Evolutionary conservation across 176 grass and related monocot genomes (phyloP), one percentile per base, ranked within the genome.

Genomic region (Cenchrus americanus): DNA sequence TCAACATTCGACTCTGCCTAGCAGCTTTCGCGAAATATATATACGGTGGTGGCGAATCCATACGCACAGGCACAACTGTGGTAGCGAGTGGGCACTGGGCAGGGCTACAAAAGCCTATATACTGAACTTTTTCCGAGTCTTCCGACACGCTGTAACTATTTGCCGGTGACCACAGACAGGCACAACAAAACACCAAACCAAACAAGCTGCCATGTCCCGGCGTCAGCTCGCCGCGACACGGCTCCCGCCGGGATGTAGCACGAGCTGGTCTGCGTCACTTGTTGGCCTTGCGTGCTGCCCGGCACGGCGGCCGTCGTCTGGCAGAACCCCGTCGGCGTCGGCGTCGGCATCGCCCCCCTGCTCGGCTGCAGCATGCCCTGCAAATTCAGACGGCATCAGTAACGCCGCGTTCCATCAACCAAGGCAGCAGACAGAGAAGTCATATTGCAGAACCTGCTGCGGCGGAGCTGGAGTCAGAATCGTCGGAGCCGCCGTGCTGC

Each of bases 161-260:
- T 75, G 54, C 14, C 14, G 17, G 14, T 43, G 14, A 63, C 19
- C 75, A 62, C 80, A 14, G 54, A 44, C 52, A 84, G 14, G 24
- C 71, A 77, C 37, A 88, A 59, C 30, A 78, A 73, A 61, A 79
- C 27, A 49, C 67, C 79, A 12, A 83, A 54, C 73, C 69, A 92
- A 15, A 80, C 46, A 17, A 86, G 62, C 51, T 19, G 82, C 40
- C 1, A 49, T 3, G 74, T 23, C 52, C 10, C 53, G 53, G 59
- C 19, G 5, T 68, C 47, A 62, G 55, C 41, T 72, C 51, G 71
- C 58, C 2, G 54, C 5, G 83, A 52, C 27, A 55, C 59, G 0
- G 82, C 89, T 55, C 80, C 83, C 53, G 19, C 88, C 3, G 82
- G 91, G n/a, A 75, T 0, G 76, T 80, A 89, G 79, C 88, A 91